Percentiles rank a stretch among this genome's conserved stretches.
These are phyloP conservation scores for Penicillium chermesinum DNA, from an alignment of 495 filamentous ascomycete species.

Conservation along the genomic window DNA sequence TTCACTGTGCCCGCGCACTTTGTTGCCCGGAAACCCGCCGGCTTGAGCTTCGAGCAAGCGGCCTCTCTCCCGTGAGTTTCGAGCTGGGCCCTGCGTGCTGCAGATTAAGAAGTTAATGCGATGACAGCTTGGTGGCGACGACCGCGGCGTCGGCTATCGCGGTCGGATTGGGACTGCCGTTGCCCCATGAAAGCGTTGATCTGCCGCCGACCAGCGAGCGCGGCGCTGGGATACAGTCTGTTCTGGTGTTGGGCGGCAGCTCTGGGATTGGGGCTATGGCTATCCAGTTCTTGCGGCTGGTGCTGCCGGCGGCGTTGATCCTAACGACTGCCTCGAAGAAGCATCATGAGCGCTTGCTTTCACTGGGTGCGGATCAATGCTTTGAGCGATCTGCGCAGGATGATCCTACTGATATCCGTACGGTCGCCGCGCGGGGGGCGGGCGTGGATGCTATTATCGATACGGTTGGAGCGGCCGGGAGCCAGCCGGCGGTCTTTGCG, in stretches of 20 bases:
- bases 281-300: neutral
- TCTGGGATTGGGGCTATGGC: constrained; percentile 1
- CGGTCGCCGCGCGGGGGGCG: neutral
- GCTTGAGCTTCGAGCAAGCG: neutral
- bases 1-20: neutral
- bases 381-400: neutral
- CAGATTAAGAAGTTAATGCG: neutral
- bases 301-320: neutral
- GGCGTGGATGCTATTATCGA: neutral
- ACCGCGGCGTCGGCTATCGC: neutral
- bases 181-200: neutral
- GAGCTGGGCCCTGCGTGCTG: neutral
- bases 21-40: neutral
- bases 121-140: neutral
- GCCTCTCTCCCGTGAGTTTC: neutral
- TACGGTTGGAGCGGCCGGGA: constrained; percentile 1
- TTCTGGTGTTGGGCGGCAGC: constrained; percentile 1
- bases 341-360: neutral
- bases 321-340: neutral
- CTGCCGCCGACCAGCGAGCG: neutral
- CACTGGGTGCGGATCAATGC: neutral
- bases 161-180: neutral
- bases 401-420: neutral
- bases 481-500: constrained; percentile 7
- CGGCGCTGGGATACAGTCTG: neutral